Evolutionary conservation across 805 yeast species (phyloP).

Genomic region (Phaffomyces thermotolerans): DNA sequence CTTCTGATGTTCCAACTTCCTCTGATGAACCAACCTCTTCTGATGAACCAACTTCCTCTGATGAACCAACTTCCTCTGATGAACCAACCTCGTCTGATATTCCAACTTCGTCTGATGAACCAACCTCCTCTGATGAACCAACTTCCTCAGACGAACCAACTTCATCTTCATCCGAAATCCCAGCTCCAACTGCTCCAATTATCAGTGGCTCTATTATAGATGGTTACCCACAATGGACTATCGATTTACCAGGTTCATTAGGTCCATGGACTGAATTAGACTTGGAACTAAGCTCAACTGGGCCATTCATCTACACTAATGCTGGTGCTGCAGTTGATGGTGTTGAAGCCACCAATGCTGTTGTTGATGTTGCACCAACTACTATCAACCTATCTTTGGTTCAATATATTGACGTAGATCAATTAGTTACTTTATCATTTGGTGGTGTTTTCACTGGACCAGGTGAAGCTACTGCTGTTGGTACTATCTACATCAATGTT

Average conservation of each 20-base stretch:
- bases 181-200: neutral
- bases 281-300: neutral
- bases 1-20: too few species aligned
- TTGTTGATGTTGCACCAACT: neutral
- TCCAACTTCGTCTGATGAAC: too few species aligned
- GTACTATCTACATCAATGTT: neutral
- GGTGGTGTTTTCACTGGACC: neutral
- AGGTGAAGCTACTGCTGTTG: neutral
- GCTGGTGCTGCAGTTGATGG: constrained; percentile 9
- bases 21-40: too few species aligned
- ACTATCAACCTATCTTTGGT: neutral
- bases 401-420: constrained; percentile 12
- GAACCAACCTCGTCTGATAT: neutral
- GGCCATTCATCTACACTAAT: constrained; percentile 1
- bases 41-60: too few species aligned
- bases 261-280: constrained; percentile 2
- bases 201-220: neutral
- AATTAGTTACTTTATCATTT: neutral
- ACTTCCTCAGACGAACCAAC: constrained; percentile 7
- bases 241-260: constrained; percentile 1
- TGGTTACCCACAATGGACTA: constrained; percentile 1
- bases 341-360: neutral
- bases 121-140: constrained; percentile 1
- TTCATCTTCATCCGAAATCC: neutral
- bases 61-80: too few species aligned